A percentile compares a stretch with the other conserved stretches of the same genome.
These are phyloP conservation scores for Eucalyptus cladocalyx DNA, from an alignment of 345 rosid species.

Conservation along the genomic window DNA sequence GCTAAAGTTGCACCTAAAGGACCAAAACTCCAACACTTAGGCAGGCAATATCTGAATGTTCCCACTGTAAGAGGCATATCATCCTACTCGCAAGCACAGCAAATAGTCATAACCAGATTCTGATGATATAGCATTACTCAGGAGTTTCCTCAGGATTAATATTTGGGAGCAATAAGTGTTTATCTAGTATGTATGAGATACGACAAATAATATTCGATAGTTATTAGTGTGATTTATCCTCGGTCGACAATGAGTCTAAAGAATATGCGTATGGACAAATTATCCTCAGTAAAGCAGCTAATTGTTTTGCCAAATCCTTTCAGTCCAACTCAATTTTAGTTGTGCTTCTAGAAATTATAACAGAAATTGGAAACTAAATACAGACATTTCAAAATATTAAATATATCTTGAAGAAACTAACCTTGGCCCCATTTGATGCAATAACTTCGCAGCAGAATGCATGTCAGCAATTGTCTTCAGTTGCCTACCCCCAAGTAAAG, in stretches of 20 bases:
- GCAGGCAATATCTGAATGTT: neutral
- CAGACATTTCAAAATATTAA: neutral
- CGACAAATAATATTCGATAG: neutral
- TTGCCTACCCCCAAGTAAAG: constrained; percentile 58
- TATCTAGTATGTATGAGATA: neutral
- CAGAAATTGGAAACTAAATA: neutral
- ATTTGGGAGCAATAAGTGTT: neutral
- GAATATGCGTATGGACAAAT: neutral
- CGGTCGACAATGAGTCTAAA: neutral
- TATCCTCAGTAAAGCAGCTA: neutral
- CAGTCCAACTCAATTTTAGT: neutral
- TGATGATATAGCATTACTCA: neutral
- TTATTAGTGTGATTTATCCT: neutral
- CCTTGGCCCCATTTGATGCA: constrained; percentile 83
- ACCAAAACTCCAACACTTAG: fast-evolving
- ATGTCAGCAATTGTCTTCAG: constrained; percentile 62
- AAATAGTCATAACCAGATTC: neutral
- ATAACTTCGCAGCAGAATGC: constrained; percentile 58
- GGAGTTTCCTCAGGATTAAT: neutral
- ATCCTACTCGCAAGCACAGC: neutral
- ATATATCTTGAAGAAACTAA: constrained; percentile 7
- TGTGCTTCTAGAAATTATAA: neutral
- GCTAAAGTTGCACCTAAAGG: neutral
- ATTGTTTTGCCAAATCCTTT: neutral
- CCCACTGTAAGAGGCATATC: neutral